phyloP scores from a whole-genome alignment of 257 asterid species.

The Solanum ossicruentum region DNA sequence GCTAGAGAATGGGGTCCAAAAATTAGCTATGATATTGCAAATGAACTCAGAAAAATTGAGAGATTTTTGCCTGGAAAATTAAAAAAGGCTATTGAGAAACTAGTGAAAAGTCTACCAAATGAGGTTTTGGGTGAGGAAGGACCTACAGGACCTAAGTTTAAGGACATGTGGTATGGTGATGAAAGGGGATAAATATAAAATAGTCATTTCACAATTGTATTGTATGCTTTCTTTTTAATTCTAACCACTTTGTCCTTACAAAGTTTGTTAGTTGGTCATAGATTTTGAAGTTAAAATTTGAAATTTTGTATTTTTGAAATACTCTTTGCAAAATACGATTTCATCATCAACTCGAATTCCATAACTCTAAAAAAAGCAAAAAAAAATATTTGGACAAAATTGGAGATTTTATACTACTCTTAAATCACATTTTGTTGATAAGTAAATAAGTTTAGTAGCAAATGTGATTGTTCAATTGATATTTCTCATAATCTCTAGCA shows the following conservation, averaged over 20 bases:
- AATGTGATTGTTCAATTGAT: background rate
- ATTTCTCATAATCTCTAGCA: background rate
- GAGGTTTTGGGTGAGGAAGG: constrained; percentile 83
- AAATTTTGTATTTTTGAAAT: background rate
- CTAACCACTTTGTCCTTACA: background rate
- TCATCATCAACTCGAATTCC: background rate
- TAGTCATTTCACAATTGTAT: background rate
- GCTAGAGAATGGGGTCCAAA: constrained; percentile 79
- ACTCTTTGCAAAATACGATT: background rate
- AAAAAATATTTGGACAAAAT: background rate
- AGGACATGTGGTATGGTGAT: constrained; percentile 74
- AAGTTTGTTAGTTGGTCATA: background rate
- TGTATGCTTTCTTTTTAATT: background rate
- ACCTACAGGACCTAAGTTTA: constrained; percentile 75
- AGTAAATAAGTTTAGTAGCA: background rate
- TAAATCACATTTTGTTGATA: background rate
- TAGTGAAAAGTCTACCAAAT: constrained; percentile 36
- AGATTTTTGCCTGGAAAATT: constrained; percentile 45
- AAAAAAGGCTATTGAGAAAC: constrained; percentile 26
- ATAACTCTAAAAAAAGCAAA: background rate
- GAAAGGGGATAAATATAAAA: constrained; percentile 26
- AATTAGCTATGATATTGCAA: constrained; percentile 34
- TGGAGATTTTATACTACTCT: background rate
- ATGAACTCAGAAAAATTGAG: constrained; percentile 37
- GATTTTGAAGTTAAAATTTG: background rate